A percentile compares a stretch with the other conserved stretches of the same genome.
Conservation (phyloP, 2,329 filamentous ascomycete species). For the Cladophialophora yegresii region DNA sequence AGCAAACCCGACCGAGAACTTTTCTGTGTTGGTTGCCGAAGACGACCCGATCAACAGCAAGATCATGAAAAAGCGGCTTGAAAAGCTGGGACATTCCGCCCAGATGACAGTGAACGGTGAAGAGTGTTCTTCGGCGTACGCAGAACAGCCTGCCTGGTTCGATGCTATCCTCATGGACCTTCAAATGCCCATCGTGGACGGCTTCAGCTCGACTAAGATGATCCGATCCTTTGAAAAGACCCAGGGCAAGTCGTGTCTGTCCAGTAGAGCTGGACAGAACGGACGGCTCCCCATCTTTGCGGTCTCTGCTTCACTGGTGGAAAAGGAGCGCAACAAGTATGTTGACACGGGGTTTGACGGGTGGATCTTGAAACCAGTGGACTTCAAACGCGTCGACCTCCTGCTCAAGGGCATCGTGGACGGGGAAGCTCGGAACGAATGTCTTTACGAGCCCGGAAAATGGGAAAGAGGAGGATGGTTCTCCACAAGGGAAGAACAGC, state of each 20-base stretch:
- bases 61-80: constrained; percentile 75
- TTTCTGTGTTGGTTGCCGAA: constrained; percentile 76
- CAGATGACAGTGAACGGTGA: constrained; percentile 77
- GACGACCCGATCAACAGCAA: constrained; percentile 86
- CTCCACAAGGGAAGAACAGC: constrained; percentile 40
- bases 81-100: constrained; percentile 73
- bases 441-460: constrained; percentile 68
- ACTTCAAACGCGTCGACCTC: constrained; percentile 71
- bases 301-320: constrained; percentile 78
- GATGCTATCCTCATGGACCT: constrained; percentile 91
- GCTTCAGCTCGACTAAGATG: constrained; percentile 77
- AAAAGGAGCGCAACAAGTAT: constrained; percentile 68
- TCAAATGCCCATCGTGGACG: constrained; percentile 92
- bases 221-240: constrained; percentile 72
- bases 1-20: constrained; percentile 41
- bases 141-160: constrained; percentile 63
- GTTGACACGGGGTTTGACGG: constrained; percentile 80
- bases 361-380: constrained; percentile 87
- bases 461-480: constrained; percentile 95
- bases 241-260: constrained; percentile 56
- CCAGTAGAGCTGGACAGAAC: constrained; percentile 60
- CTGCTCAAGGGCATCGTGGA: constrained; percentile 71
- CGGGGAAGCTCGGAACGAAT: constrained; percentile 58
- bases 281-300: constrained; percentile 78
- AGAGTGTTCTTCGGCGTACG: constrained; percentile 73